A percentile compares a stretch with the other conserved stretches of the same genome.
Conservation (phyloP, 768 basidiomycete species). For the Neoboletus subvelutipes region DNA sequence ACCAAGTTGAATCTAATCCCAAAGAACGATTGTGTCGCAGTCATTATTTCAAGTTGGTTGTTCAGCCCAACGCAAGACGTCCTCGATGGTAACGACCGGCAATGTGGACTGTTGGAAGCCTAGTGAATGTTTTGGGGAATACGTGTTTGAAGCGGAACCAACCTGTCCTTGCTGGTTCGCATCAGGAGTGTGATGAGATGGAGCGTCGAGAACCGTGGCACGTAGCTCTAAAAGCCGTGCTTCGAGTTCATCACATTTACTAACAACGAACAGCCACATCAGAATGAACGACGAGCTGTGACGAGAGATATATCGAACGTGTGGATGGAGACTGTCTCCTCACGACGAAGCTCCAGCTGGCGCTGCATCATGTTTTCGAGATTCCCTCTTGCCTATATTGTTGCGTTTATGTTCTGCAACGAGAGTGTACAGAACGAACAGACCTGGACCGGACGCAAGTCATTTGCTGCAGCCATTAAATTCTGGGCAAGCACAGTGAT, state of each 20-base stretch:
- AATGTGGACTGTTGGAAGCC: slow-evolving; percentile 8
- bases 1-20: not conserved
- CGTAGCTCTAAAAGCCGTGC: slow-evolving; percentile 59
- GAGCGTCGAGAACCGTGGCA: slow-evolving; percentile 16
- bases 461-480: slow-evolving; percentile 88
- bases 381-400: slow-evolving; percentile 67
- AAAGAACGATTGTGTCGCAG: not conserved
- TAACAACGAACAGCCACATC: slow-evolving; percentile 24
- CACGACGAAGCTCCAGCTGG: slow-evolving; percentile 69
- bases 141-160: not conserved
- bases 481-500: slow-evolving; percentile 80
- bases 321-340: slow-evolving; percentile 70
- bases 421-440: slow-evolving; percentile 12
- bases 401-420: not conserved
- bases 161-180: slow-evolving; percentile 18
- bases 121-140: not conserved
- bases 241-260: slow-evolving; percentile 74
- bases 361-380: slow-evolving; percentile 80
- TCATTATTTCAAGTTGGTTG: slow-evolving; percentile 31
- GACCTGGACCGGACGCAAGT: slow-evolving; percentile 85
- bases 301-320: slow-evolving; percentile 44
- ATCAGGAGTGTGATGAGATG: slow-evolving; percentile 1
- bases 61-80: slow-evolving; percentile 61
- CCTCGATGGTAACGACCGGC: slow-evolving; percentile 28
- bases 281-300: not conserved